Conservation (phyloP, 2,329 filamentous ascomycete genomes). For the Penicillium hordei region DNA sequence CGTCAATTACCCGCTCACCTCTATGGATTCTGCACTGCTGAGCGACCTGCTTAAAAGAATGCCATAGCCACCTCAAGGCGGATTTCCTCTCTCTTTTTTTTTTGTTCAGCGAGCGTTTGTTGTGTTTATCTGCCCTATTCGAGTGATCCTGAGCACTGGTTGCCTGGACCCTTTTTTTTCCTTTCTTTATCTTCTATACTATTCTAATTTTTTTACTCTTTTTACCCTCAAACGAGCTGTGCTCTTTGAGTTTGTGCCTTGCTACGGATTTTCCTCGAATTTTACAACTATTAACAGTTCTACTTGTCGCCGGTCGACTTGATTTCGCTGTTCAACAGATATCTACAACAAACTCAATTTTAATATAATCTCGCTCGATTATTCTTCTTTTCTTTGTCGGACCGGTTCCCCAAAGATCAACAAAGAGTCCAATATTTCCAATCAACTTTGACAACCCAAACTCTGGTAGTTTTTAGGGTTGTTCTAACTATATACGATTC, state of each 20-base stretch:
- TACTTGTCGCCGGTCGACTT: conserved; percentile 38
- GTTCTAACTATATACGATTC: conserved; percentile 21
- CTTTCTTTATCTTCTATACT: conserved; percentile 42
- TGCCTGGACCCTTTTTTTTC: conserved; percentile 51
- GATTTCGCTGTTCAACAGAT: conserved; percentile 30
- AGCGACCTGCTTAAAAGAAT: conserved; percentile 26
- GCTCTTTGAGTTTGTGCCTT: conserved; percentile 27
- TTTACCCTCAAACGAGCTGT: conserved; percentile 19
- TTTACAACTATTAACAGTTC: conserved; percentile 25
- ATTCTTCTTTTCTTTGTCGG: conserved; percentile 31
- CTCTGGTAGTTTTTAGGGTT: conserved; percentile 34
- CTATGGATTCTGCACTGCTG: conserved; percentile 12
- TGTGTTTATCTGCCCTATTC: conserved; percentile 48
- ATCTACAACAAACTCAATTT: conserved; percentile 23
- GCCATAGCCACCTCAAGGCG: conserved; percentile 23
- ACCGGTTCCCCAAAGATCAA: conserved; percentile 30
- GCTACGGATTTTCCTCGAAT: conserved; percentile 27
- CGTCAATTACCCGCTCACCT: conserved; percentile 12
- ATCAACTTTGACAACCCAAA: conserved; percentile 10
- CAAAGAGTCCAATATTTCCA: conserved; percentile 14
- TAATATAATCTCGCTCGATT: conserved; percentile 32
- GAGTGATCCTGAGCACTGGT: conserved; percentile 44
- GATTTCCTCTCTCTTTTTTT: conserved; percentile 39
- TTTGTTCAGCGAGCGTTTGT: conserved; percentile 64
- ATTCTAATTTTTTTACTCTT: conserved; percentile 29